Base-by-base conservation (phyloP, 768 basidiomycete genomes). In the Lenzites betulinus region DNA sequence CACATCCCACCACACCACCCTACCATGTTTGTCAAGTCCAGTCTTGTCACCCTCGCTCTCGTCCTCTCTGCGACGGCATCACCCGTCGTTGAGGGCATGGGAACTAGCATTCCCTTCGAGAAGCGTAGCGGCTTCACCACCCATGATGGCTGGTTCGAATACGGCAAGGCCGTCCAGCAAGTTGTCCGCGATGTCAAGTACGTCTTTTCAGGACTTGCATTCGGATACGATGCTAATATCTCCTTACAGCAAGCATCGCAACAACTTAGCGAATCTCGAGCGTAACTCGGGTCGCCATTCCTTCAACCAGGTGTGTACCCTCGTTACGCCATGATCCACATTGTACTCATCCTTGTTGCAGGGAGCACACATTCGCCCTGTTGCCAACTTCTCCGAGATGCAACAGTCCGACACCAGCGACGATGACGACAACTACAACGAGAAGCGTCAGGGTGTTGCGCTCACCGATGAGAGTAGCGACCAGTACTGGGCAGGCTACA, bases 401-500 rank as follows among this genome's bases (percentile, higher is more conserved):
- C 4, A 33, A 33, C 30, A 33, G 30, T 11, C 30, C 11, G 30
- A 33, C 30, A 33, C 30, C 11, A 11, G 11, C 30, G 30, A 33
- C 30, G 30, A 33, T 11, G 30, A 33, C 30, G 9, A 42, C 47
- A 50, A 49, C 36, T 20, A 36, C 8, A 26, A 7, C 39, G 18
- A 49, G 12, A 18, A 53, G 52, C 65, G 69, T 15, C 67, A 68
- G 51, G 28, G 46, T 18, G 69, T 68, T 49, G n/a, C 64, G 1
- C 65, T 71, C 18, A 60, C 51, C 11, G 66, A 72, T 43, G 58
- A 72, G 22, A 58, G 51, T 9, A 26, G 48, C 7, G 59, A 67
- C 53, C 22, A 36, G 23, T 63, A 54, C 33, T 83, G 82, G 82
- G 74, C 75, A 35, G 81, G 80, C 22, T 56, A 70, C 11, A 78